Evolutionary conservation across 2,329 filamentous ascomycete species (phyloP), one percentile per base, ranked within the genome.

Genomic region (Drechslerella dactyloides): DNA sequence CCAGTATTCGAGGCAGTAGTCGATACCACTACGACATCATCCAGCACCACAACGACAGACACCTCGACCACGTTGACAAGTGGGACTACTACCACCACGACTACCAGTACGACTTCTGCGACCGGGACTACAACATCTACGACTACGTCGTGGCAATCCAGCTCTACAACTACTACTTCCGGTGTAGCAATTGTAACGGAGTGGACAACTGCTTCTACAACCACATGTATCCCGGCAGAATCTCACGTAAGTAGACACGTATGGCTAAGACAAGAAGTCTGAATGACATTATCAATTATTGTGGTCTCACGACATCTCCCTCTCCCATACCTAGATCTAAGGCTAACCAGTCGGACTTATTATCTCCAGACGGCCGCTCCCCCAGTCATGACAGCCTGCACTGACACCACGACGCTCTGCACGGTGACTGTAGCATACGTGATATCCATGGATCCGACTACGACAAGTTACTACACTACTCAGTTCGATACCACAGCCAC

Each of bases 351-450:
- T n/a, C n/a, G n/a, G n/a, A n/a, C n/a, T 23, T 7, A 17, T 13
- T 17, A 10, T 21, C 2, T 30, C 15, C 13, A 72, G 68, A 60
- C 68, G n/a, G 48, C 51, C 5, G 54, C n/a, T 21, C 68, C 68
- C 17, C 53, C 58, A 7, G 30, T 60, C 15, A 59, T 55, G 13
- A 33, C 54, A 24, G 56, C 33, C 11, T 72, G 68, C 13, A 52
- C 40, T 40, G 60, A 60, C 51, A 58, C 68, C 17, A 56, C 68
- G 6, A 65, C 68, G 10, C 48, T 72, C 23, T 72, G 68, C 23
- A 72, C 68, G 2, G 13, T 72, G 19, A 72, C 68, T 4, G 50
- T 64, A 4, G 68, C 68, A 13, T 72, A 72, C 15, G 68, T 72
- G 19, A 56, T 72, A 21, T 72, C 59, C 7, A 61, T 56, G 60